Percentiles rank a stretch among this genome's conserved stretches.
Conservation (phyloP, 805 yeast species). For the Cyberlindnera amylophila region DNA sequence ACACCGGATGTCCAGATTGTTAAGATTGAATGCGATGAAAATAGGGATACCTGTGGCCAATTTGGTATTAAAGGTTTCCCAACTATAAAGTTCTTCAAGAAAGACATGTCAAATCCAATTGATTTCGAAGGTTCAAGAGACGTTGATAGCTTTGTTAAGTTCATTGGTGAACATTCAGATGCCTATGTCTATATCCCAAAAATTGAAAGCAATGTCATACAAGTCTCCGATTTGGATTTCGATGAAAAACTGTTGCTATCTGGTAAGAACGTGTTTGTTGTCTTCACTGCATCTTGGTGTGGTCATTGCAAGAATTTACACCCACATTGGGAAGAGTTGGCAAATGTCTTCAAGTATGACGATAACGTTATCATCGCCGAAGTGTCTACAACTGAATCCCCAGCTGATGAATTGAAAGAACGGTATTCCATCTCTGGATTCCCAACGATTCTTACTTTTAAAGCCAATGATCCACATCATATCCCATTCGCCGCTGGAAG, state of each 20-base stretch:
- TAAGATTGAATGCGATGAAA: constrained; percentile 82
- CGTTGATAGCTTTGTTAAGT: constrained; percentile 61
- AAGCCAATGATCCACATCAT: constrained; percentile 32
- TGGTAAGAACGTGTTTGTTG: constrained; percentile 21
- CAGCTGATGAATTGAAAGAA: constrained; percentile 38
- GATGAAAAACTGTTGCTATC: constrained; percentile 30
- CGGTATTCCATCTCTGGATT: constrained; percentile 39
- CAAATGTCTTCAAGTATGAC: constrained; percentile 38
- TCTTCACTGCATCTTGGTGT: constrained; percentile 55
- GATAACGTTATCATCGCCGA: constrained; percentile 40
- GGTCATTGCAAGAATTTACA: constrained; percentile 46
- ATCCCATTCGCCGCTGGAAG: constrained; percentile 35
- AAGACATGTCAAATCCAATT: constrained; percentile 53
- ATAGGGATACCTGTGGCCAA: constrained; percentile 68
- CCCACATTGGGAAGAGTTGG: constrained; percentile 45
- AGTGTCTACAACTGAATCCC: constrained; percentile 40
- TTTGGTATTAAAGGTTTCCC: constrained; percentile 88
- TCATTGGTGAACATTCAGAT: constrained; percentile 47
- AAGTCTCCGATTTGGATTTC: constrained; percentile 31
- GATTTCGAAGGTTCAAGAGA: constrained; percentile 67
- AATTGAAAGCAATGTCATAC: constrained; percentile 22
- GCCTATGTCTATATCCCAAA: constrained; percentile 28
- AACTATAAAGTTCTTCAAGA: constrained; percentile 73
- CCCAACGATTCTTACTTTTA: constrained; percentile 50
- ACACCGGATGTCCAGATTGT: constrained; percentile 66